Percentiles rank a stretch among this genome's conserved stretches.
phyloP scores from a whole-genome alignment of 768 basidiomycete genomes.

The Phylloporus scabripes region DNA sequence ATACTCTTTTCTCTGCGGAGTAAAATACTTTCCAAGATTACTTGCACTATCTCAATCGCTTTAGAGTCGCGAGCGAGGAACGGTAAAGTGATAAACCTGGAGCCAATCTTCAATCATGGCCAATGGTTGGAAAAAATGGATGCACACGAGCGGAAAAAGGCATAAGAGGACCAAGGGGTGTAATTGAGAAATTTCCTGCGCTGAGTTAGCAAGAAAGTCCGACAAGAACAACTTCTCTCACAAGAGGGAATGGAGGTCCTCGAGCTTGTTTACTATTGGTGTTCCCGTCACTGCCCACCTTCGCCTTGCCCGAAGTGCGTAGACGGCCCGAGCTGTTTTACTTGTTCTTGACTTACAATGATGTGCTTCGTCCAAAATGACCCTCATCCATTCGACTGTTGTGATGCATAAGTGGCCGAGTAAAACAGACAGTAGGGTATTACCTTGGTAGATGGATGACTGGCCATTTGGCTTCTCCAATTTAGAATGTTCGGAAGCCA shows the following conservation, averaged over 20 bases:
- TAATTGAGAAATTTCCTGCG: constrained; percentile 70
- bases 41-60: constrained; percentile 92
- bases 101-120: constrained; percentile 3
- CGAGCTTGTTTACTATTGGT: constrained; percentile 90
- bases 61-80: constrained; percentile 89
- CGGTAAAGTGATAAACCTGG: constrained; percentile 84
- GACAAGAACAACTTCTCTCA: constrained; percentile 43
- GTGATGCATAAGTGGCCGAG: constrained; percentile 5
- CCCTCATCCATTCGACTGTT: constrained; percentile 72
- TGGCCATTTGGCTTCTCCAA: constrained; percentile 46
- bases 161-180: constrained; percentile 74
- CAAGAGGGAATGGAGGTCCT: constrained; percentile 89
- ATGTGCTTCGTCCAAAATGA: constrained; percentile 92
- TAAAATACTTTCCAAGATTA: constrained; percentile 83
- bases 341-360: constrained; percentile 87
- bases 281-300: constrained; percentile 95
- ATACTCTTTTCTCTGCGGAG: constrained; percentile 91
- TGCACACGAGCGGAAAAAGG: constrained; percentile 85
- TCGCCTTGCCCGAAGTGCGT: constrained; percentile 69
- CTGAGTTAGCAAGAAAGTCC: constrained; percentile 17
- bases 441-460: constrained; percentile 71
- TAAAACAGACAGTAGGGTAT: constrained; percentile 13
- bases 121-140: background rate
- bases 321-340: constrained; percentile 85
- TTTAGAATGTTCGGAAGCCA: constrained; percentile 84